A percentile compares a stretch with the other conserved stretches of the same genome.
Conservation (phyloP, 108 stramenopile genomes). For the Cyclotella cryptica region DNA sequence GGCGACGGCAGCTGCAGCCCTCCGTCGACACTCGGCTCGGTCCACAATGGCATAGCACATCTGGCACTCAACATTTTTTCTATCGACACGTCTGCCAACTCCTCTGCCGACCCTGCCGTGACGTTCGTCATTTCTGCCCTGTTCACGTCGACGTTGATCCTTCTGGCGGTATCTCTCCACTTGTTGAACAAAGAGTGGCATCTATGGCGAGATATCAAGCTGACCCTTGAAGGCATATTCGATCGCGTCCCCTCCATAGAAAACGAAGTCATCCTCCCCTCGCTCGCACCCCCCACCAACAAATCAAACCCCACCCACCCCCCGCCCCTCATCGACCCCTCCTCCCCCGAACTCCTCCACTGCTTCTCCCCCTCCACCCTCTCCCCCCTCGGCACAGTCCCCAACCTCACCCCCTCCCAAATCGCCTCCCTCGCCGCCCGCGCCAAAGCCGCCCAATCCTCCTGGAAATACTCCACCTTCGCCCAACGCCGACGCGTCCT, state of each 20-base stretch:
- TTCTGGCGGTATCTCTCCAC: constrained; percentile 27
- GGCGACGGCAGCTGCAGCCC: constrained; percentile 8
- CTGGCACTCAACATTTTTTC: constrained; percentile 26
- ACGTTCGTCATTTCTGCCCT: constrained; percentile 37
- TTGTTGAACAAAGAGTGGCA: constrained; percentile 47
- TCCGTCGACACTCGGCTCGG: constrained; percentile 4
- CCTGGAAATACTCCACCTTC: constrained; percentile 92
- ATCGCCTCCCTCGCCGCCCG: constrained; percentile 78
- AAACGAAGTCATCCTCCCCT: constrained; percentile 17
- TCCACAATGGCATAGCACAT: constrained; percentile 25
- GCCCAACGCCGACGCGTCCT: constrained; percentile 90
- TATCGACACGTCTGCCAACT: background rate
- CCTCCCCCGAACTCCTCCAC: constrained; percentile 70
- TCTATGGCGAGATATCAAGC: constrained; percentile 44
- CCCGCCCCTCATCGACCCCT: constrained; percentile 50
- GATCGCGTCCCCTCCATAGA: constrained; percentile 42
- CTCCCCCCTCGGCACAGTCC: constrained; percentile 81
- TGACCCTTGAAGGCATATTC: constrained; percentile 41
- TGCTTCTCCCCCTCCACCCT: constrained; percentile 95
- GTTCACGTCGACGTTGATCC: constrained; percentile 7
- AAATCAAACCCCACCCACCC: background rate
- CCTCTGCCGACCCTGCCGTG: background rate
- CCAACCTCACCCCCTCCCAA: constrained; percentile 78
- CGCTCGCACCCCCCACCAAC: constrained; percentile 2
- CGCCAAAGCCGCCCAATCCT: constrained; percentile 86